Conservation (phyloP, 441 rosid genomes). For the Aleurites moluccanus region DNA sequence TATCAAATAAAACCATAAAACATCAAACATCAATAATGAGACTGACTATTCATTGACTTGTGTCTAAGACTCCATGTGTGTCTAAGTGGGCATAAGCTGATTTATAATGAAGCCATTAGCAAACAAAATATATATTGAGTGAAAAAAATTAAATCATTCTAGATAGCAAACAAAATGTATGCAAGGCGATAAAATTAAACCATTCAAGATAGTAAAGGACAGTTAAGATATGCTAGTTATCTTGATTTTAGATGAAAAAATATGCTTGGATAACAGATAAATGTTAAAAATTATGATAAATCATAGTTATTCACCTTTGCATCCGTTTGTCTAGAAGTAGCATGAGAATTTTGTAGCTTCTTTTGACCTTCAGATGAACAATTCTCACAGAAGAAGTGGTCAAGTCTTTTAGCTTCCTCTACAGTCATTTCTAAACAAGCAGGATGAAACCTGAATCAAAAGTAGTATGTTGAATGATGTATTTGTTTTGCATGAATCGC, state of each 20-base stretch:
- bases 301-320: conserved; percentile 49
- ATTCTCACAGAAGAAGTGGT: conserved; percentile 80
- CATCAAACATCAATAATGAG: not conserved
- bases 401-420: conserved; percentile 77
- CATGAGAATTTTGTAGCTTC: conserved; percentile 55
- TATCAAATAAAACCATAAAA: not conserved
- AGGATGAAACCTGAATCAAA: conserved; percentile 94
- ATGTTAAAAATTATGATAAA: not conserved
- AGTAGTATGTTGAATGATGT: conserved; percentile 38
- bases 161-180: not conserved
- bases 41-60: not conserved
- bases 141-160: not conserved
- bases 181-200: not conserved
- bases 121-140: not conserved
- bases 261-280: not conserved
- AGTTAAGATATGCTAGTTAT: not conserved
- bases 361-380: conserved; percentile 70
- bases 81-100: not conserved
- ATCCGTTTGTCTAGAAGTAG: conserved; percentile 51
- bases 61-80: not conserved
- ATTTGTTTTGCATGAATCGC: conserved; percentile 19
- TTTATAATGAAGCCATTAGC: not conserved
- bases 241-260: not conserved
- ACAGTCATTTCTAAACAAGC: conserved; percentile 81
- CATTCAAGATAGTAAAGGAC: not conserved